These are phyloP conservation scores for Helianthus annuus DNA, from an alignment of 129 eudicot genomes.

Conservation along the genomic window HanXRQr2.0-SUNRISE NC_035438.2:31176969-31177468, in stretches of 20 bases:
- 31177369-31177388: neutral
- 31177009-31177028: conserved; percentile 86
- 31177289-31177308: conserved; percentile 56
- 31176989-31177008: conserved; percentile 90
- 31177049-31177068: neutral
- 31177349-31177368: conserved; percentile 96
- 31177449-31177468: conserved; percentile 81
- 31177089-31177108: neutral
- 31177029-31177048: neutral
- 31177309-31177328: conserved; percentile 68
- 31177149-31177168: neutral
- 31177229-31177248: conserved; percentile 82
- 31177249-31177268: conserved; percentile 82
- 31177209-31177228: conserved; percentile 89
- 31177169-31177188: neutral
- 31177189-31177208: conserved; percentile 88
- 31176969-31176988: conserved; percentile 69
- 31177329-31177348: conserved; percentile 53
- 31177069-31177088: neutral
- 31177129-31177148: neutral
- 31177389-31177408: neutral
- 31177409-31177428: neutral
- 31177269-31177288: conserved; percentile 78
- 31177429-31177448: neutral
- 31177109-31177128: neutral